Base-by-base conservation (phyloP, 2,329 filamentous ascomycete genomes). In the Trichoderma pleuroti region DNA sequence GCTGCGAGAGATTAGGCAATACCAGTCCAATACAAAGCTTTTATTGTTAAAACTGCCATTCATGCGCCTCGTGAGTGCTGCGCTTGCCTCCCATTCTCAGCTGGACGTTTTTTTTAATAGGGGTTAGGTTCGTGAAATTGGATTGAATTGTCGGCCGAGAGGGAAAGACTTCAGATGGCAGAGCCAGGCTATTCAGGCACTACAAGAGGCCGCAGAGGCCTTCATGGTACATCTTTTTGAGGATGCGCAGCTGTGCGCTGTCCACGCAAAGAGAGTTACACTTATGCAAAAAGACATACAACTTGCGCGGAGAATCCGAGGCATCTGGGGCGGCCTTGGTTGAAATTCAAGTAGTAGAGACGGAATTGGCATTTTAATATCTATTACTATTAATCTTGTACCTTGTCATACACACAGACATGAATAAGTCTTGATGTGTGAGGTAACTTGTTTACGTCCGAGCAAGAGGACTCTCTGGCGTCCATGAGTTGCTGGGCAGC, bases 201-300 rank as follows among this genome's bases (percentile, higher is more conserved):
- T 98, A 3, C 95, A 98, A 82, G 95, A 98, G 85, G 93, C 95
- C 16, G 90, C 94, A n/a, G 95, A 98, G 84, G 95, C 95, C 6
- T 98, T 97, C 82, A 87, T 98, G 75, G 92, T 98, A 71, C 94
- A 97, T 79, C 85, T 98, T n/a, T 98, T 98, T 78, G 94, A 98
- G 72, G 80, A 82, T 66, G 80, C 81, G 42, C 98, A 98, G 83
- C 87, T 98, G 54, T 98, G 95, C 83, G 96, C 95, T 73, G 94
- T 98, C 76, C 95, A 98, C 82, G 96, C 95, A 73, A 98, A 97
- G 85, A 88, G 95, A 80, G 94, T 98, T 67, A 98, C 95, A 49
- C 97, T 98, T 76, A 95, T 97, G 93, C 94, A 96, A 82, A 97
- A 97, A 84, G 96, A 98, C 82, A 97, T 99, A 76, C 95, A 98